These are phyloP conservation scores for Mycena capillaripes DNA, from an alignment of 768 basidiomycete genomes.

Conservation along the genomic window DNA sequence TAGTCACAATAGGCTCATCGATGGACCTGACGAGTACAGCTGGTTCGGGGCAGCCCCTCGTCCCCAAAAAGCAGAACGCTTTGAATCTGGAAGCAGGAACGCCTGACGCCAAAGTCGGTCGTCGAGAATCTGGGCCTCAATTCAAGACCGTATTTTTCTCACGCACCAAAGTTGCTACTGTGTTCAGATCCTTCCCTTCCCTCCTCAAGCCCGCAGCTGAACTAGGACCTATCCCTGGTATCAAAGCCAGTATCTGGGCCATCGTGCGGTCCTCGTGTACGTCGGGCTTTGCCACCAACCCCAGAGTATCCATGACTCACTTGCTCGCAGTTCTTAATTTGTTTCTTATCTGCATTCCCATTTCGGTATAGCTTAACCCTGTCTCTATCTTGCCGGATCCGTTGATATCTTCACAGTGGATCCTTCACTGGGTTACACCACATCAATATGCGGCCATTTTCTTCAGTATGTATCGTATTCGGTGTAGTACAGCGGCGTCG, in stretches of 20 bases:
- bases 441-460: slow-evolving; percentile 61
- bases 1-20: too few relatives aligned
- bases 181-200: too few relatives aligned
- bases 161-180: too few relatives aligned
- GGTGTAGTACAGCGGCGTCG: slow-evolving; percentile 31
- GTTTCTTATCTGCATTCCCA: slow-evolving; percentile 7
- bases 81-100: too few relatives aligned
- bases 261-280: neutral
- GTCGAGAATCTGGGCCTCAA: too few relatives aligned
- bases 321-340: neutral
- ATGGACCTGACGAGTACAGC: too few relatives aligned
- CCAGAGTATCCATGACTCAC: neutral
- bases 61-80: too few relatives aligned
- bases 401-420: slow-evolving; percentile 57
- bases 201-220: slow-evolving; percentile 5
- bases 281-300: neutral
- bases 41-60: too few relatives aligned
- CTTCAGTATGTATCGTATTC: slow-evolving; percentile 53
- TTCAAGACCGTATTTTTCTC: too few relatives aligned
- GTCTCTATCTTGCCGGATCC: neutral
- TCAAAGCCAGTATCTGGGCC: neutral
- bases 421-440: slow-evolving; percentile 57
- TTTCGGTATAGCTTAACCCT: neutral
- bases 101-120: too few relatives aligned
- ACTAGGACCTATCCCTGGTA: slow-evolving; percentile 11